A percentile compares a stretch with the other conserved stretches of the same genome.
These are phyloP conservation scores for Pestalotiopsis sp. DNA, from an alignment of 2,329 filamentous ascomycete genomes.

Conservation along the genomic window DNA sequence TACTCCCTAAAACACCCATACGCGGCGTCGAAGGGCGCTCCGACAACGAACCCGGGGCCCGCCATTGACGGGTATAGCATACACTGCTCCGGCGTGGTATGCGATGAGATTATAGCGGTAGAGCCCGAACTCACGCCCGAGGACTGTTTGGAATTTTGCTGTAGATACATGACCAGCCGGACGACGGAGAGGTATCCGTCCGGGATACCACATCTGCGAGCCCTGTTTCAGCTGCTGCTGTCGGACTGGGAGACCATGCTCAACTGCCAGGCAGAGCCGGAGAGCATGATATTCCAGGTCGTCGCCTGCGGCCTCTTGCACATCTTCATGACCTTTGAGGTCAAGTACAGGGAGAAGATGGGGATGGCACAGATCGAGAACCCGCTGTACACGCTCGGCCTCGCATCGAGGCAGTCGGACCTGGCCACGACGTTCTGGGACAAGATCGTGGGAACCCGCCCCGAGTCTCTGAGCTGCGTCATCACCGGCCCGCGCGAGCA, in stretches of 20 bases:
- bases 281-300: conserved; percentile 5
- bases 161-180: background rate
- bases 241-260: conserved; percentile 6
- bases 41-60: background rate
- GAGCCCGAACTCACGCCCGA: background rate
- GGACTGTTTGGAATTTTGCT: conserved; percentile 5
- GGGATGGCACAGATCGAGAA: background rate
- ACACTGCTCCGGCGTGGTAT: background rate
- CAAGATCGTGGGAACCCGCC: conserved; percentile 2
- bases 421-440: conserved; percentile 2
- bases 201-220: background rate
- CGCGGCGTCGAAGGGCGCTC: background rate
- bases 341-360: background rate
- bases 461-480: background rate
- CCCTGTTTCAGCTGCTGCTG: background rate
- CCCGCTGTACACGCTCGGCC: background rate
- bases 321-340: background rate
- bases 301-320: conserved; percentile 5
- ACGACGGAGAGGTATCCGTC: background rate
- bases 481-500: conserved; percentile 3
- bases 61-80: background rate
- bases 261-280: conserved; percentile 2
- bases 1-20: background rate
- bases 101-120: background rate
- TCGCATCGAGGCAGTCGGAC: background rate